Evolutionary conservation across 2,329 filamentous ascomycete genomes (phyloP).

Genomic region (Aspergillus caelatus): DNA sequence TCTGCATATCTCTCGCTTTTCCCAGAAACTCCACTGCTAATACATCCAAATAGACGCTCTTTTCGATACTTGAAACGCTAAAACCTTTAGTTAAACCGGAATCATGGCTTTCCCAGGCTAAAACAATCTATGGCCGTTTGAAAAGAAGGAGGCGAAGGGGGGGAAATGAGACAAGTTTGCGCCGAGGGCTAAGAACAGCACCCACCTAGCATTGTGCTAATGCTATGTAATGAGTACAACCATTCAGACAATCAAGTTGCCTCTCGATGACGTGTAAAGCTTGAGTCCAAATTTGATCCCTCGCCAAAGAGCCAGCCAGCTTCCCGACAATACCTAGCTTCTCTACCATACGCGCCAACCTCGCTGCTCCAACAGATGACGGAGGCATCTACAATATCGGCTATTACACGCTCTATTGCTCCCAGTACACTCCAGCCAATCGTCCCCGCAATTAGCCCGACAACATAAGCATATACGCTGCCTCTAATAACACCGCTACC

Average conservation of each 20-base stretch:
- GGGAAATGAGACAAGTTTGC: neutral
- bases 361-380: constrained; percentile 96
- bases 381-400: constrained; percentile 83
- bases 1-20: neutral
- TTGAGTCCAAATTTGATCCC: constrained; percentile 6
- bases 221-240: neutral
- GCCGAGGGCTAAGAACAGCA: neutral
- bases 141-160: neutral
- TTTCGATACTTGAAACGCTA: neutral
- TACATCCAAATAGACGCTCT: neutral
- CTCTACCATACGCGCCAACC: constrained; percentile 63
- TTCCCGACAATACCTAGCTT: constrained; percentile 83
- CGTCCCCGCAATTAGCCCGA: constrained; percentile 87
- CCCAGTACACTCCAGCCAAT: constrained; percentile 94
- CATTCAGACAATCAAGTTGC: neutral
- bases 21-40: neutral
- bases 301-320: constrained; percentile 86
- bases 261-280: constrained; percentile 5
- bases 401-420: constrained; percentile 85
- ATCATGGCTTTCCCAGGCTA: neutral
- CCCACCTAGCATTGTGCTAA: neutral
- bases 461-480: constrained; percentile 91
- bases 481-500: constrained; percentile 59
- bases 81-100: neutral
- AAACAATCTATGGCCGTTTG: neutral